Conservation (phyloP, 1,284 basidiomycete species). For the Takashimella tepidaria region DNA sequence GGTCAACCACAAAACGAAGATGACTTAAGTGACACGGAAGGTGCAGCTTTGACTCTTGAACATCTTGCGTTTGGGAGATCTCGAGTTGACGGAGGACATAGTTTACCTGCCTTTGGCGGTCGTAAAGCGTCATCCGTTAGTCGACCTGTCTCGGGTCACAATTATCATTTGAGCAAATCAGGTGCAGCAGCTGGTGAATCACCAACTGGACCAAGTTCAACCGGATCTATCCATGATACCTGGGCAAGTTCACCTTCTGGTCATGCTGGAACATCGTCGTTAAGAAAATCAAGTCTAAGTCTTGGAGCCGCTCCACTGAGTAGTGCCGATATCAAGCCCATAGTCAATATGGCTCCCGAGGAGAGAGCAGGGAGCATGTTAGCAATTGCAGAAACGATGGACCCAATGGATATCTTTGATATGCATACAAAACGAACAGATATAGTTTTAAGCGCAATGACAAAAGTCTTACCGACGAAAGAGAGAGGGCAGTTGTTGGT, state of each 20-base stretch:
- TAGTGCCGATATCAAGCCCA: neutral
- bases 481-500: conserved; percentile 45
- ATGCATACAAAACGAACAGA: conserved; percentile 43
- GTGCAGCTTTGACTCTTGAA: conserved; percentile 47
- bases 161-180: conserved; percentile 35
- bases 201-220: conserved; percentile 1
- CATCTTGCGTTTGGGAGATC: conserved; percentile 47
- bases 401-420: conserved; percentile 42
- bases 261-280: neutral
- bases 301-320: neutral
- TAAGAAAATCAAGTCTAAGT: conserved; percentile 1
- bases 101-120: conserved; percentile 35
- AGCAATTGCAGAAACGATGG: conserved; percentile 37
- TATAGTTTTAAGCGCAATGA: conserved; percentile 41
- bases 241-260: neutral
- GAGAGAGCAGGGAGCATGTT: conserved; percentile 31
- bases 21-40: conserved; percentile 46
- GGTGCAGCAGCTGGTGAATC: conserved; percentile 8
- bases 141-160: conserved; percentile 30
- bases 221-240: neutral
- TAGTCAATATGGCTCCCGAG: conserved; percentile 11
- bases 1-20: conserved; percentile 12
- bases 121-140: conserved; percentile 24
- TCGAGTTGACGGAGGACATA: conserved; percentile 34
- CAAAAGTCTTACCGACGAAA: conserved; percentile 39